These are phyloP conservation scores for Cladobotryum mycophilum DNA, from an alignment of 2,329 filamentous ascomycete genomes.

Conservation along the genomic window DNA sequence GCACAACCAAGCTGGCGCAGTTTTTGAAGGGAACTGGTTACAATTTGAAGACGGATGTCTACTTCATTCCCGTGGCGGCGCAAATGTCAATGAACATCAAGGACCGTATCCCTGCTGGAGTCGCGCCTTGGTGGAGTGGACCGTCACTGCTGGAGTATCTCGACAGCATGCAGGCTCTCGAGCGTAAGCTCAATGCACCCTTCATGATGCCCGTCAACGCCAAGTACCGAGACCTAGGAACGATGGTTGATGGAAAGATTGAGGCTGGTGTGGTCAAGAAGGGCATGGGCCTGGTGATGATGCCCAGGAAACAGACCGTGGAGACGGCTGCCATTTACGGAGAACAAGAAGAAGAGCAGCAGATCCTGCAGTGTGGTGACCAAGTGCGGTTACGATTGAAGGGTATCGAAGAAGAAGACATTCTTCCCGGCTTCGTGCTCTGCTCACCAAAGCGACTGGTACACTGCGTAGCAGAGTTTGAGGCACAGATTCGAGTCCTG, in stretches of 20 bases:
- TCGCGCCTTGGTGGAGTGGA: slow-evolving; percentile 78
- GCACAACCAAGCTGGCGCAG: slow-evolving; percentile 75
- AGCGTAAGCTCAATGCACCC: slow-evolving; percentile 92
- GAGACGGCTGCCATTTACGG: slow-evolving; percentile 83
- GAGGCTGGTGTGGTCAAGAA: slow-evolving; percentile 94
- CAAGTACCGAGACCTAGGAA: slow-evolving; percentile 97
- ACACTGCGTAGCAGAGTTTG: slow-evolving; percentile 82
- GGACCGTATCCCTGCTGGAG: slow-evolving; percentile 68
- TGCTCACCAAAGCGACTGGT: slow-evolving; percentile 92
- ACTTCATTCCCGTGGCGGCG: slow-evolving; percentile 94
- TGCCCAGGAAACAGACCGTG: slow-evolving; percentile 84
- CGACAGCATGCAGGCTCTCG: slow-evolving; percentile 85
- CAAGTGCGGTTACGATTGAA: slow-evolving; percentile 88
- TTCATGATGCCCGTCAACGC: slow-evolving; percentile 99
- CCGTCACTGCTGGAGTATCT: slow-evolving; percentile 92
- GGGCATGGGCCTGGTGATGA: slow-evolving; percentile 78
- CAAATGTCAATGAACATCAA: slow-evolving; percentile 85
- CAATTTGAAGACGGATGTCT: slow-evolving; percentile 87
- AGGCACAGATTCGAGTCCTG: slow-evolving; percentile 92
- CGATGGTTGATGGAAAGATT: slow-evolving; percentile 95
- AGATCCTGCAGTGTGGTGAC: slow-evolving; percentile 79
- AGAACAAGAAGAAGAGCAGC: slow-evolving; percentile 90
- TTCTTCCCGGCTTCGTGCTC: slow-evolving; percentile 89
- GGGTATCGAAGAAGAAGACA: slow-evolving; percentile 95
- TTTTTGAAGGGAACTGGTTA: slow-evolving; percentile 93